Evolutionary conservation across 2,329 filamentous ascomycete genomes (phyloP), one percentile per base, ranked within the genome.

Genomic region (Pseudonectria buxi): DNA sequence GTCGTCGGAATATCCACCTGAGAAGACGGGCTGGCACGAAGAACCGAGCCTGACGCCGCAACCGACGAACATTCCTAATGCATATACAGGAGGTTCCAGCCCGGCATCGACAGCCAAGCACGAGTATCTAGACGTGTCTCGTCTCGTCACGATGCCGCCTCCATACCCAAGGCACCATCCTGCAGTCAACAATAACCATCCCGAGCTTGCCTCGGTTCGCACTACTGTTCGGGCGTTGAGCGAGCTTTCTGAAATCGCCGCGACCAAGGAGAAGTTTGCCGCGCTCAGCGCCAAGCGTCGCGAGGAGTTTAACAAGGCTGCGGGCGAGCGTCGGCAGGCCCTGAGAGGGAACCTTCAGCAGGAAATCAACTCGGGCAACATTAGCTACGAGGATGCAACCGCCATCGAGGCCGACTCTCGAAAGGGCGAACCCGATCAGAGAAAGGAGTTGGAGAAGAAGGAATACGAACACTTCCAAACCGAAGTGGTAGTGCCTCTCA

Each of bases 131-230:
- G 90, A 98, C 53, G 83, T 96, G 16, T 96, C 92, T 4, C 76
- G 92, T 18, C 76, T 98, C 2, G 84, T 98, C 4, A 95, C 92
- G 0, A 70, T 98, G 22, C 92, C 92, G 7, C 92, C 92, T 2
- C 86, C 92, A 2, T 96, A 94, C 57, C 92, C 92, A 2, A 81
- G 90, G 7, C 90, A 96, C 54, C 84, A 96, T 51, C 92, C 92
- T 7, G 92, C 92, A 1, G 86, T 96, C 12, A 95, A 94, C 58
- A 98, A 96, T 54, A 94, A 78, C 49, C 92, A 98, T 54, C 92
- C 92, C 0, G 83, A 94, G 45, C 72, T 98, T n/a, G 74, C 82
- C 0, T 72, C 78, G 2, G 89, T 86, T 30, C 80, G 92, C 32
- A 78, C 72, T 3, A 74, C 79, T 0, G 83, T 95, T 14, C 78